A percentile compares a stretch with the other conserved stretches of the same genome.
These are phyloP conservation scores for Acer yangbiense DNA, from an alignment of 345 rosid species.

Conservation along the genomic window DNA sequence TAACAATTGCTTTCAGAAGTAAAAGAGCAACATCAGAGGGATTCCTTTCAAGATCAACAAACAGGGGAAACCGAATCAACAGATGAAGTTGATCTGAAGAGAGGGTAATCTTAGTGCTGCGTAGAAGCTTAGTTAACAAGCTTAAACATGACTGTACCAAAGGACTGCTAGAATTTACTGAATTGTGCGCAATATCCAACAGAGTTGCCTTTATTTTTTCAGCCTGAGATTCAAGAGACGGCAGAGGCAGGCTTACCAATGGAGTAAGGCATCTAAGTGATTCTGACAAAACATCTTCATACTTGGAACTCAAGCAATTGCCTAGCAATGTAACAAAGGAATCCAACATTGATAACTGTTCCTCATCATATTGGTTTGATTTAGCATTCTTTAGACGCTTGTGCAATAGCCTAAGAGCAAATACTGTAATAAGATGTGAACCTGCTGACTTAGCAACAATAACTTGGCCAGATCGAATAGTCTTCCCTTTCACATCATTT, in stretches of 20 bases:
- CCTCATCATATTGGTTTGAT: slow-evolving; percentile 41
- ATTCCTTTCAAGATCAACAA: slow-evolving; percentile 78
- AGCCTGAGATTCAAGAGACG: slow-evolving; percentile 68
- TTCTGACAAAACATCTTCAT: slow-evolving; percentile 75
- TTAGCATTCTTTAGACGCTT: slow-evolving; percentile 58
- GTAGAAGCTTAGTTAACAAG: slow-evolving; percentile 76
- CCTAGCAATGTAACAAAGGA: slow-evolving; percentile 74
- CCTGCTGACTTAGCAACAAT: slow-evolving; percentile 42
- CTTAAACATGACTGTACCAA: slow-evolving; percentile 78
- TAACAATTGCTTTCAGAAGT: slow-evolving; percentile 76
- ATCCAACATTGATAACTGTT: slow-evolving; percentile 70
- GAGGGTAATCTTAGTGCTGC: slow-evolving; percentile 54
- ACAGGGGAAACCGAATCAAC: slow-evolving; percentile 77
- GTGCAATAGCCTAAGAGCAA: slow-evolving; percentile 71
- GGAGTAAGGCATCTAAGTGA: slow-evolving; percentile 77
- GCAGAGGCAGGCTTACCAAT: slow-evolving; percentile 75
- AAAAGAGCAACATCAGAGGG: slow-evolving; percentile 68
- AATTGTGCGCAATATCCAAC: slow-evolving; percentile 68
- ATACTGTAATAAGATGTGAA: slow-evolving; percentile 72
- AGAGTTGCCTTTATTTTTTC: slow-evolving; percentile 73
- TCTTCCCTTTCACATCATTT: slow-evolving; percentile 34
- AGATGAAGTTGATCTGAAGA: slow-evolving; percentile 70
- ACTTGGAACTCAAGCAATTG: slow-evolving; percentile 78
- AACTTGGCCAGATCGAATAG: slow-evolving; percentile 26
- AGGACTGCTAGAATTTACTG: slow-evolving; percentile 54